These are phyloP conservation scores for Allium fistulosum DNA, from an alignment of 106 monocot species.

Conservation along the genomic window DNA sequence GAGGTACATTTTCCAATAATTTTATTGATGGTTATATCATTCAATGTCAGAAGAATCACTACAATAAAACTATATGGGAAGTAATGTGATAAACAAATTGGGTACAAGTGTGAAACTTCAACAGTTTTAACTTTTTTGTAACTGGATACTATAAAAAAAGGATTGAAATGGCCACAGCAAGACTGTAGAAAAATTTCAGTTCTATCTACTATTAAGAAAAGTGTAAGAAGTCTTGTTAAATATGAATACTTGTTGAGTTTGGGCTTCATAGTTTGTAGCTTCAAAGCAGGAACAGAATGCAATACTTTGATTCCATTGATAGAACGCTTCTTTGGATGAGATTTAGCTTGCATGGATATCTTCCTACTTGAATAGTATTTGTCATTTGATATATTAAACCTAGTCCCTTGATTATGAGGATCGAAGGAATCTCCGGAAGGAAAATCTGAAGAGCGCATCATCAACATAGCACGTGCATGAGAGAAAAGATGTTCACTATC, in stretches of 20 bases:
- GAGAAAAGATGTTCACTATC: constrained; percentile 40
- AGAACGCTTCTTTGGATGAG: constrained; percentile 81
- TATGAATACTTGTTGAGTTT: constrained; percentile 72
- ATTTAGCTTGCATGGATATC: constrained; percentile 68
- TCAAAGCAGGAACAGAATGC: constrained; percentile 91
- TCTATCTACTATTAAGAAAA: too few relatives aligned
- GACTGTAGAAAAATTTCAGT: too few relatives aligned
- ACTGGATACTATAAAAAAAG: too few relatives aligned
- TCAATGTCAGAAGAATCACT: too few relatives aligned
- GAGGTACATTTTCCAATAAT: too few relatives aligned
- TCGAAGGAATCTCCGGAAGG: constrained; percentile 26
- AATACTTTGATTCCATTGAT: constrained; percentile 58
- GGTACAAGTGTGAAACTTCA: too few relatives aligned
- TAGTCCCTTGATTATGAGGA: constrained; percentile 31
- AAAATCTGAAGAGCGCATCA: constrained; percentile 34
- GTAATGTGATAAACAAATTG: too few relatives aligned
- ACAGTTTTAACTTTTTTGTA: too few relatives aligned
- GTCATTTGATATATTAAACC: constrained; percentile 95
- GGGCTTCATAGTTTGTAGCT: constrained; percentile 92
- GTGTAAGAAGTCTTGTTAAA: too few relatives aligned
- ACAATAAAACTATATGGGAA: too few relatives aligned
- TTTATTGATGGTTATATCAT: too few relatives aligned
- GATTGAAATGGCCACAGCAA: too few relatives aligned
- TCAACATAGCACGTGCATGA: constrained; percentile 72
- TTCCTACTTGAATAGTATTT: constrained; percentile 86